Evolutionary conservation across 306 rosid species (phyloP).

Genomic region (Castanea sativa): DNA sequence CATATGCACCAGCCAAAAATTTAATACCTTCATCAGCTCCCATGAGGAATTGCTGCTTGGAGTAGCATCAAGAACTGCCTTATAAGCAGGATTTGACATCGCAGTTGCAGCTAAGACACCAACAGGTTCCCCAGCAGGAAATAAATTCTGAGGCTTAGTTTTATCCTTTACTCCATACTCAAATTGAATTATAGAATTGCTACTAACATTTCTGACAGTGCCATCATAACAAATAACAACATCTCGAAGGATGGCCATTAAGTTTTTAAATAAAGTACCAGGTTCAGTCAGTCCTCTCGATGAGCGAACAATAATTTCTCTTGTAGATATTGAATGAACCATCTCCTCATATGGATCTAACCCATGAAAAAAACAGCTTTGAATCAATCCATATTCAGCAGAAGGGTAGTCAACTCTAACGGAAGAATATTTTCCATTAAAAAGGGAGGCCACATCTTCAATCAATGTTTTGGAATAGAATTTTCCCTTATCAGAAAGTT

Average conservation of each 20-base stretch:
- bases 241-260: constrained; percentile 96
- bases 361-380: constrained; percentile 74
- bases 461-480: constrained; percentile 78
- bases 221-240: constrained; percentile 89
- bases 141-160: constrained; percentile 36
- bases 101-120: constrained; percentile 97
- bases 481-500: constrained; percentile 72
- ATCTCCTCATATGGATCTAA: constrained; percentile 88
- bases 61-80: constrained; percentile 91
- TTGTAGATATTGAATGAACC: constrained; percentile 83
- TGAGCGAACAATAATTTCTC: constrained; percentile 86
- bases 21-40: constrained; percentile 89
- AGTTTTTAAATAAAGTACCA: constrained; percentile 82
- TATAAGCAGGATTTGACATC: constrained; percentile 97
- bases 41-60: constrained; percentile 95
- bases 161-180: constrained; percentile 64
- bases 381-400: constrained; percentile 76
- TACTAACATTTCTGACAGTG: constrained; percentile 84
- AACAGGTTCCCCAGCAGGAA: constrained; percentile 97
- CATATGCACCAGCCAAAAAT: constrained; percentile 5
- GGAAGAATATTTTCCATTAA: constrained; percentile 49
- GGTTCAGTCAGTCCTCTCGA: constrained; percentile 96
- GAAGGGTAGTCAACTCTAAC: constrained; percentile 62
- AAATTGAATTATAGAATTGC: constrained; percentile 79
- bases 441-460: constrained; percentile 72